A percentile compares a stretch with the other conserved stretches of the same genome.
phyloP scores from a whole-genome alignment of 306 rosid species.

The Citrullus mucosospermus region DNA sequence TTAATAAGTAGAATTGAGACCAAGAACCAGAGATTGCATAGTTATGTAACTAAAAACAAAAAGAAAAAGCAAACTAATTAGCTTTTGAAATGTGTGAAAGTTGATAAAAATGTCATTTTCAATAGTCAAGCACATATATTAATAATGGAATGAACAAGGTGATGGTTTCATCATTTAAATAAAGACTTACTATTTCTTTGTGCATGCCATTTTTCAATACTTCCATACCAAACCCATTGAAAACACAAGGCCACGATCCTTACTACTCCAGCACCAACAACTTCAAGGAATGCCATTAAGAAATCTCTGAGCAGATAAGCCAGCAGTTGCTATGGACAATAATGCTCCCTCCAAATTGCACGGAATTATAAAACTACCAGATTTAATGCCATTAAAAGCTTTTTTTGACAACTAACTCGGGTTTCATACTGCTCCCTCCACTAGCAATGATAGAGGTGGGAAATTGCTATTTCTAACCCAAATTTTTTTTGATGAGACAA shows the following conservation, averaged over 20 bases:
- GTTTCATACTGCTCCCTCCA: slow-evolving; percentile 63
- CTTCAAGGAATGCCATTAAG: slow-evolving; percentile 73
- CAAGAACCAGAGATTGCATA: background rate
- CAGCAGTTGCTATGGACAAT: slow-evolving; percentile 63
- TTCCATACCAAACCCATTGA: slow-evolving; percentile 72
- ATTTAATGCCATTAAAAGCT: slow-evolving; percentile 64
- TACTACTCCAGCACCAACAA: slow-evolving; percentile 36
- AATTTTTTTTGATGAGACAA: too few relatives aligned
- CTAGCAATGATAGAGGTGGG: slow-evolving; percentile 57
- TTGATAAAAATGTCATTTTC: background rate
- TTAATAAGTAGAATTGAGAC: background rate
- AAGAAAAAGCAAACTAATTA: background rate
- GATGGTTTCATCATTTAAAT: background rate
- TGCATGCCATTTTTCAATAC: slow-evolving; percentile 61
- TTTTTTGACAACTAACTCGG: slow-evolving; percentile 71
- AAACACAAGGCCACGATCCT: slow-evolving; percentile 51
- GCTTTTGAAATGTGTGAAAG: background rate
- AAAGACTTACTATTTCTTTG: slow-evolving; percentile 33
- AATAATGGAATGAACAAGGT: background rate
- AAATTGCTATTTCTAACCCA: too few relatives aligned
- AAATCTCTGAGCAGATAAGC: slow-evolving; percentile 78
- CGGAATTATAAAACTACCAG: slow-evolving; percentile 48
- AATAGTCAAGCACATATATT: background rate
- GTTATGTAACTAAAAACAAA: background rate
- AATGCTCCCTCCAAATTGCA: slow-evolving; percentile 74